phyloP scores from a whole-genome alignment of 2,329 filamentous ascomycete species.

The Emericellopsis atlantica region DNA sequence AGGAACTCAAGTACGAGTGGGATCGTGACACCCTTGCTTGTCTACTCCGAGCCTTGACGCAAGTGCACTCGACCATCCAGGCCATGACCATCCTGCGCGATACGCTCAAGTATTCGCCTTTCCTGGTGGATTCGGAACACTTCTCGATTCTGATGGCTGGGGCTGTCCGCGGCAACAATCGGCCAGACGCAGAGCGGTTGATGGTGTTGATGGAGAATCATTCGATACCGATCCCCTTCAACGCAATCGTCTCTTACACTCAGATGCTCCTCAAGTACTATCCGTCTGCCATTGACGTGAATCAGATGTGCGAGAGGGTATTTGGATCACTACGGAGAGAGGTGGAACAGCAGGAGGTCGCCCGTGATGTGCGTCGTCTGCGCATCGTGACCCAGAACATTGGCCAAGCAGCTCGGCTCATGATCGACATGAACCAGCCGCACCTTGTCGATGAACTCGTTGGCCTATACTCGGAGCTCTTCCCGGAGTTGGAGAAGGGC shows the following conservation, averaged over 20 bases:
- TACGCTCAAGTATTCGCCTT: conserved; percentile 28
- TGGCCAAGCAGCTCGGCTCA: conserved; percentile 18
- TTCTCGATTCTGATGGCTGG: conserved; percentile 40
- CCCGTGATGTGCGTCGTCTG: too few species aligned
- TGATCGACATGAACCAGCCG: conserved; percentile 14
- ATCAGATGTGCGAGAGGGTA: conserved; percentile 13
- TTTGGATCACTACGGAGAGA: conserved; percentile 13
- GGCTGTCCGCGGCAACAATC: conserved; percentile 31
- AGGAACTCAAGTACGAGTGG: conserved; percentile 29
- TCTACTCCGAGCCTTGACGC: conserved; percentile 34
- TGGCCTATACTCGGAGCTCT: conserved; percentile 33
- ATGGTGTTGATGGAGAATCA: conserved; percentile 27
- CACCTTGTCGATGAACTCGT: conserved; percentile 39
- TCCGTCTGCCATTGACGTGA: conserved; percentile 8
- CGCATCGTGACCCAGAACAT: conserved; percentile 8
- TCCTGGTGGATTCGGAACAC: conserved; percentile 33
- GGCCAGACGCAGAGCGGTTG: conserved; percentile 25
- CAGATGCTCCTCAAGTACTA: background rate
- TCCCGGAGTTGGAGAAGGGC: conserved; percentile 17
- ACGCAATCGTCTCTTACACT: conserved; percentile 22
- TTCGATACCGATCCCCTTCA: conserved; percentile 27
- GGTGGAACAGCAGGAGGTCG: background rate
- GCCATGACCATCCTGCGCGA: conserved; percentile 34
- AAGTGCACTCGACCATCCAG: conserved; percentile 33
- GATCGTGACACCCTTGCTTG: conserved; percentile 35